A percentile compares a stretch with the other conserved stretches of the same genome.
Evolutionary conservation across 2,329 filamentous ascomycete species (phyloP).

Genomic region (Aspergillus terreus): DNA sequence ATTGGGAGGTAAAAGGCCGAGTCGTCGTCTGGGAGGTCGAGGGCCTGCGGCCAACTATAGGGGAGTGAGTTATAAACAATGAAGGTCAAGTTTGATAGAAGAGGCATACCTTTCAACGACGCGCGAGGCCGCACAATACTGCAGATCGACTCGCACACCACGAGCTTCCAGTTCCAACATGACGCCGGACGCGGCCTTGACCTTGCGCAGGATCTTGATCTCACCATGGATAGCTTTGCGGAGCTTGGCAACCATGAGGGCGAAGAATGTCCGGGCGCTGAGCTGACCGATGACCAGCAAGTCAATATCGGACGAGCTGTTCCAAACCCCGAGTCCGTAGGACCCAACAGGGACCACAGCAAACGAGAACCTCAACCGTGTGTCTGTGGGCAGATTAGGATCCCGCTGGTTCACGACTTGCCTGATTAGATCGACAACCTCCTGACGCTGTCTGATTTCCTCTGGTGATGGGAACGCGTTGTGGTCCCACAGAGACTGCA

Average conservation of each 20-base stretch:
- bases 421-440: neutral
- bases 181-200: constrained; percentile 6
- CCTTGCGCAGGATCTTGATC: constrained; percentile 4
- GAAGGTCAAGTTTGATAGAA: too few species aligned
- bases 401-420: constrained; percentile 4
- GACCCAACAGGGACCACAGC: constrained; percentile 3
- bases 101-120: constrained; percentile 2
- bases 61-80: too few species aligned
- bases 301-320: constrained; percentile 6
- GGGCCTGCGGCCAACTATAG: constrained; percentile 1
- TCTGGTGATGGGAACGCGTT: neutral
- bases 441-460: neutral
- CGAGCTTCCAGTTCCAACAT: constrained; percentile 6
- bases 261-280: constrained; percentile 8
- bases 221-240: neutral
- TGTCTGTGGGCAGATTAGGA: constrained; percentile 1
- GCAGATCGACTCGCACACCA: constrained; percentile 3
- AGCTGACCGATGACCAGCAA: constrained; percentile 4
- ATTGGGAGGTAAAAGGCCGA: constrained; percentile 5
- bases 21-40: neutral
- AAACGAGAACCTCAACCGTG: constrained; percentile 1
- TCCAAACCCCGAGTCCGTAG: constrained; percentile 6
- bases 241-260: constrained; percentile 4
- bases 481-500: neutral
- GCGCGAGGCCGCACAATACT: constrained; percentile 7